Conservation (phyloP, 2,329 filamentous ascomycete genomes). For the Geosmithia flava region DNA sequence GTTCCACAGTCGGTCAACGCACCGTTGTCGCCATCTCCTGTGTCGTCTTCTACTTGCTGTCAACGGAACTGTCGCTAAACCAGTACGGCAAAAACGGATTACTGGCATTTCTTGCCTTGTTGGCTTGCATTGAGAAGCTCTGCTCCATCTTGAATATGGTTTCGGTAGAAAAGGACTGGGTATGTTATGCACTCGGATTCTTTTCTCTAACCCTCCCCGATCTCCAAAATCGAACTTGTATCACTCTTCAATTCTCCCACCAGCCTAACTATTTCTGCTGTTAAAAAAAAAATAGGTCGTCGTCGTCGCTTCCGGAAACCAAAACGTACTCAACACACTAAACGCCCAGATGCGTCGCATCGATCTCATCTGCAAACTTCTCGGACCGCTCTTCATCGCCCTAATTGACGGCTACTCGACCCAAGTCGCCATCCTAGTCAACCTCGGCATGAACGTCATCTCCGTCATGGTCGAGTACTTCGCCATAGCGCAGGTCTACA, state of each 20-base stretch:
- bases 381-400: conserved; percentile 42
- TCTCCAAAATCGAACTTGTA: no score
- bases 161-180: conserved; percentile 61
- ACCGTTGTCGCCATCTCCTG: conserved; percentile 34
- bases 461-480: conserved; percentile 40
- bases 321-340: conserved; percentile 10
- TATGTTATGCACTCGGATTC: conserved; percentile 10
- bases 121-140: conserved; percentile 60
- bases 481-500: conserved; percentile 26
- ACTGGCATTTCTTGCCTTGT: conserved; percentile 25
- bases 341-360: conserved; percentile 52
- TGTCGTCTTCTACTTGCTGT: conserved; percentile 26
- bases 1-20: conserved; percentile 20
- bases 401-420: conserved; percentile 37
- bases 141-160: conserved; percentile 52
- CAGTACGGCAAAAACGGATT: conserved; percentile 8
- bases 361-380: conserved; percentile 45
- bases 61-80: neutral
- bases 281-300: no score
- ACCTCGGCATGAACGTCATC: conserved; percentile 32
- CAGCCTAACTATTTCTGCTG: no score
- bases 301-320: no score
- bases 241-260: no score
- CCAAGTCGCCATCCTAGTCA: conserved; percentile 31
- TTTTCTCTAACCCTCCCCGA: no score